These are phyloP conservation scores for Penicillium sp. DNA, from an alignment of 2,329 filamentous ascomycete genomes.

Conservation along the genomic window DNA sequence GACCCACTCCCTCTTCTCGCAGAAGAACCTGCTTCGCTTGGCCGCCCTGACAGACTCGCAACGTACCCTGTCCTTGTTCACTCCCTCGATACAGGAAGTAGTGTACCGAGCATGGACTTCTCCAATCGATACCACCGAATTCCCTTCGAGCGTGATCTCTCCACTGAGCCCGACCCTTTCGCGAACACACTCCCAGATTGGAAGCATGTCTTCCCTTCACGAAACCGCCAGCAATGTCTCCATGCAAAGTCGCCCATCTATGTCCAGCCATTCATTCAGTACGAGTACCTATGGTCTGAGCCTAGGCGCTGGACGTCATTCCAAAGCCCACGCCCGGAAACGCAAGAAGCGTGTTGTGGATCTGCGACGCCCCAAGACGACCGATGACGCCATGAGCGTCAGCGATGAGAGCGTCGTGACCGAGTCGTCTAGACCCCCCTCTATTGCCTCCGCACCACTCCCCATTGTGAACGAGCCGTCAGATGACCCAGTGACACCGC, in stretches of 20 bases:
- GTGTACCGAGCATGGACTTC: conserved; percentile 92
- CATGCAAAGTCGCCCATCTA: conserved; percentile 58
- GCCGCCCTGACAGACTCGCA: conserved; percentile 84
- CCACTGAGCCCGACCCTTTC: conserved; percentile 54
- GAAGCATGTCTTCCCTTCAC: conserved; percentile 66
- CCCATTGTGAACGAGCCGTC: conserved; percentile 62
- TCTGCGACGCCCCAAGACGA: conserved; percentile 43
- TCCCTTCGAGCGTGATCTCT: conserved; percentile 40
- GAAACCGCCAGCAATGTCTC: conserved; percentile 68
- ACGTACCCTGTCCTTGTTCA: conserved; percentile 85
- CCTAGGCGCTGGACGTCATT: conserved; percentile 44
- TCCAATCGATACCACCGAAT: conserved; percentile 67
- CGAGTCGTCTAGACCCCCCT: conserved; percentile 47
- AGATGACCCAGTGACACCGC: conserved; percentile 56
- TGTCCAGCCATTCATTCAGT: conserved; percentile 37
- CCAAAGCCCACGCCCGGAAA: conserved; percentile 45
- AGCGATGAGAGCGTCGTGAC: conserved; percentile 45
- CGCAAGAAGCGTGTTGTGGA: conserved; percentile 53
- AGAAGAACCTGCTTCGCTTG: conserved; percentile 85
- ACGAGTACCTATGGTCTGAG: conserved; percentile 43
- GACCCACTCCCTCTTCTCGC: conserved; percentile 86
- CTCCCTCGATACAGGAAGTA: conserved; percentile 82
- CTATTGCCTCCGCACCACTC: conserved; percentile 53
- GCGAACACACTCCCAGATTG: conserved; percentile 63
- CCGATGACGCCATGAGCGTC: conserved; percentile 43